Conservation (phyloP, 75 land plant species). For the Pseudotsuga menziesii region DNA sequence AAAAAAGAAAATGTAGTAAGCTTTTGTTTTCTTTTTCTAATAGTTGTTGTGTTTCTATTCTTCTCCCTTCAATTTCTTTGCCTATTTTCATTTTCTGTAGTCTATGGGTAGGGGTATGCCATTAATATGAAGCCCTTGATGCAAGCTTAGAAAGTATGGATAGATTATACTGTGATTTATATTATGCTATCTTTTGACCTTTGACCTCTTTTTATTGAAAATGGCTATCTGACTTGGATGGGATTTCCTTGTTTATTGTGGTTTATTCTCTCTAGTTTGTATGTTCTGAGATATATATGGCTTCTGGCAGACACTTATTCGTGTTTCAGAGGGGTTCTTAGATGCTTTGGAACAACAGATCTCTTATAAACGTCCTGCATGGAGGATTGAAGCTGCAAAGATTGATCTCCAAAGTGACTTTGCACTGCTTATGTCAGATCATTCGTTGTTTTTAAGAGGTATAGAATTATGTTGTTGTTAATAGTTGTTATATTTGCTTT, state of each 20-base stretch:
- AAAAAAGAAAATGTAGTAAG: no score
- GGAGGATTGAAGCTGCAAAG: slow-evolving; percentile 55
- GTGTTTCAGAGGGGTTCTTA: slow-evolving; percentile 64
- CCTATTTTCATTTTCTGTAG: no score
- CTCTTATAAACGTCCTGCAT: slow-evolving; percentile 49
- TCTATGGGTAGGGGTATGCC: no score
- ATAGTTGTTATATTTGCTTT: not conserved
- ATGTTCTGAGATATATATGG: not conserved
- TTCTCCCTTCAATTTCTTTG: no score
- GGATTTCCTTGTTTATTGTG: slow-evolving; percentile 1
- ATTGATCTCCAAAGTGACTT: slow-evolving; percentile 40
- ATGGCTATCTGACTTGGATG: not conserved
- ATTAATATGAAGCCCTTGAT: no score
- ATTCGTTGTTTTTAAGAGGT: slow-evolving; percentile 55
- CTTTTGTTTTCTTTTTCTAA: no score
- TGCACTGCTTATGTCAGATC: slow-evolving; percentile 79
- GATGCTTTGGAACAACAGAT: slow-evolving; percentile 49
- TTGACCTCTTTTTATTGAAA: not conserved
- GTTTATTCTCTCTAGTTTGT: not conserved
- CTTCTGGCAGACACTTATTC: slow-evolving; percentile 39
- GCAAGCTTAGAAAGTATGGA: no score
- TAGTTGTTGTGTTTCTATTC: no score
- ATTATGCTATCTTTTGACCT: not conserved
- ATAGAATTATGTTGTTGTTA: slow-evolving; percentile 7
- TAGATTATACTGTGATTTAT: no score